phyloP scores from a whole-genome alignment of 306 rosid genomes.

The Glycine latifolia region DNA sequence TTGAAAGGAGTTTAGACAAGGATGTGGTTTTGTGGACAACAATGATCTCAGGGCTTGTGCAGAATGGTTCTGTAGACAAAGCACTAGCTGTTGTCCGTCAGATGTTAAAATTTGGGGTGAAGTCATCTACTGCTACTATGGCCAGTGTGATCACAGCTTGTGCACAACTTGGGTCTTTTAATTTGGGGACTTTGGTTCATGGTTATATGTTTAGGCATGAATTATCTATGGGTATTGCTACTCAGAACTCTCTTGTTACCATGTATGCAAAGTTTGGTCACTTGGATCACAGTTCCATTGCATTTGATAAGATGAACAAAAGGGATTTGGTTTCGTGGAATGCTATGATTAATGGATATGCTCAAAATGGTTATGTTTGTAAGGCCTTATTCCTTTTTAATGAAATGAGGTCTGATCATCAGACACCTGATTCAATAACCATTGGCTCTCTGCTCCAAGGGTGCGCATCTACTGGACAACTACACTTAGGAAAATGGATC shows the following conservation, averaged over 20 bases:
- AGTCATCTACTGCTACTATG: conserved; percentile 69
- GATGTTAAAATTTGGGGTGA: conserved; percentile 61
- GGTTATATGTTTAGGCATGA: conserved; percentile 66
- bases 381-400: conserved; percentile 64
- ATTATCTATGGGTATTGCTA: conserved; percentile 62
- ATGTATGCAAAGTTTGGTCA: conserved; percentile 79
- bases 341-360: conserved; percentile 68
- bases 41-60: too few species aligned
- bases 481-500: conserved; percentile 73
- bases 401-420: conserved; percentile 63
- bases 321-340: conserved; percentile 88
- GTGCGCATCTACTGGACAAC: conserved; percentile 75
- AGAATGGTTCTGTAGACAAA: too few species aligned
- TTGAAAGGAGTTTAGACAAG: conserved; percentile 51
- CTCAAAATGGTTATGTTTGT: conserved; percentile 69
- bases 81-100: conserved; percentile 53
- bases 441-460: conserved; percentile 77
- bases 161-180: conserved; percentile 61
- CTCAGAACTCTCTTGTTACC: conserved; percentile 74
- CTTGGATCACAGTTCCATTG: conserved; percentile 57
- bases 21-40: conserved; percentile 77
- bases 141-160: conserved; percentile 77
- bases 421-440: conserved; percentile 73
- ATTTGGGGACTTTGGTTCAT: conserved; percentile 66
- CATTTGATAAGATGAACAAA: conserved; percentile 59